A percentile compares a stretch with the other conserved stretches of the same genome.
Conservation (phyloP, 2,329 filamentous ascomycete species). For the Colletotrichum sp. region DNA sequence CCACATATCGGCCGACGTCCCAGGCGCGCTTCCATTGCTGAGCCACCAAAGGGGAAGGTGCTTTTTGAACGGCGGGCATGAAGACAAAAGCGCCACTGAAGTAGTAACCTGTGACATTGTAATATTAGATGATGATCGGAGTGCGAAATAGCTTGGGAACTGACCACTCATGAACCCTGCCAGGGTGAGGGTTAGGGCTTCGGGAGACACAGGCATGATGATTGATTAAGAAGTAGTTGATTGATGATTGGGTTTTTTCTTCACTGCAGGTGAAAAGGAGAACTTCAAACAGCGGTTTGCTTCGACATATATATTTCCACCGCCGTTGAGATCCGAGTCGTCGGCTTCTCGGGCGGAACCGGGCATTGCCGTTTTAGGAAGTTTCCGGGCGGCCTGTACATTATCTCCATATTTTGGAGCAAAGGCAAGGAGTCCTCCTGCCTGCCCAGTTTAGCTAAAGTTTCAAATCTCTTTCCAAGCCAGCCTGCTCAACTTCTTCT, state of each 20-base stretch:
- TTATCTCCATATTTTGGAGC: no score
- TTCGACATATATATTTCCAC: background rate
- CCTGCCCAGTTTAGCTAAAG: no score
- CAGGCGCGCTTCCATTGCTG: background rate
- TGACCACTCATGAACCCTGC: background rate
- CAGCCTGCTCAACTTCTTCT: no score
- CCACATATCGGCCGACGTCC: background rate
- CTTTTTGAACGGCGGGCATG: background rate
- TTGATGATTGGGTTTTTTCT: rapidly evolving
- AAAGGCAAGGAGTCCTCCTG: background rate
- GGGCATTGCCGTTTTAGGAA: background rate
- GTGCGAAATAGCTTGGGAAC: rapidly evolving
- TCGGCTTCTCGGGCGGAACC: background rate
- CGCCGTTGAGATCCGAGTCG: rapidly evolving
- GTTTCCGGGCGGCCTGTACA: background rate
- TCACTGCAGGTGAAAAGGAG: rapidly evolving
- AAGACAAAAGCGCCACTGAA: background rate
- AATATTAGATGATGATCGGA: rapidly evolving
- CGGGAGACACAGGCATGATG: background rate
- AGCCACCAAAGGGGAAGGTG: rapidly evolving
- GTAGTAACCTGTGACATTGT: rapidly evolving
- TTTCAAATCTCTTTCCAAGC: no score
- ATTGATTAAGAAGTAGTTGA: background rate
- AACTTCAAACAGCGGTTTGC: rapidly evolving
- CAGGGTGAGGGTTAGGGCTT: background rate